A percentile compares a stretch with the other conserved stretches of the same genome.
Evolutionary conservation across 139 green algal species (phyloP).

Genomic region (Tetradesmus obliquus): DNA sequence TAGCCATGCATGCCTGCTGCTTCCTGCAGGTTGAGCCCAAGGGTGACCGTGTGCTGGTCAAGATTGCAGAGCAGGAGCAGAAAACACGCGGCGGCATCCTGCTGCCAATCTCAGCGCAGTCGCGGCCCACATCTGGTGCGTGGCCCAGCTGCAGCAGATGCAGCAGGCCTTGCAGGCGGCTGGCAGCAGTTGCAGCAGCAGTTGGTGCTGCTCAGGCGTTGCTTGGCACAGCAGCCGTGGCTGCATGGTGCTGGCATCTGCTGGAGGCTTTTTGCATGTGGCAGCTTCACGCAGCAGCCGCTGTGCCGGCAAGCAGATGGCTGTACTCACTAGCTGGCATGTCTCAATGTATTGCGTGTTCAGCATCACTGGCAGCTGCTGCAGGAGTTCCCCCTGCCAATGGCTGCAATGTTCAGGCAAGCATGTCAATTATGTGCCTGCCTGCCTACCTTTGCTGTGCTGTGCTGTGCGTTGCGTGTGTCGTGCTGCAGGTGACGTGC

Average conservation of each 20-base stretch:
- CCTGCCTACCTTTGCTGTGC: not conserved
- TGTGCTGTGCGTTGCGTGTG: not conserved
- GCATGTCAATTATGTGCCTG: not conserved
- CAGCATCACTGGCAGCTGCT: not conserved
- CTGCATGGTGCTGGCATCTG: not conserved
- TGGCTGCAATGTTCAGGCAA: not conserved
- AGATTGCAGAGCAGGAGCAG: slow-evolving; percentile 83
- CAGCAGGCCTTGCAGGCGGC: not conserved
- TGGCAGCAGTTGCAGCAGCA: not conserved
- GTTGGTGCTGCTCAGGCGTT: not conserved
- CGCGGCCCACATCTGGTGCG: slow-evolving; percentile 84
- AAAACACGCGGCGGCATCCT: slow-evolving; percentile 92
- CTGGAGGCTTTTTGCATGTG: not conserved
- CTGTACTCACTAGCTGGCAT: not conserved
- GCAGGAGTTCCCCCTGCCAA: not conserved
- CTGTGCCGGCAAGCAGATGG: not conserved
- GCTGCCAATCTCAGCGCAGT: slow-evolving; percentile 84
- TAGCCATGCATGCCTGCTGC: not conserved
- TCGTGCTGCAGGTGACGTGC: slow-evolving; percentile 64
- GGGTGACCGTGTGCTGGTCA: slow-evolving; percentile 92
- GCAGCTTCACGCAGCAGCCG: not conserved
- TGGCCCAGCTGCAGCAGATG: not conserved
- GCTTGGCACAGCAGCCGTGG: not conserved
- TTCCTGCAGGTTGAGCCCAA: slow-evolving; percentile 78
- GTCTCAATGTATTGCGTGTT: not conserved